A percentile compares a stretch with the other conserved stretches of the same genome.
These are phyloP conservation scores for Pinus taeda DNA, from an alignment of 75 land plant genomes.

Conservation along the genomic window DNA sequence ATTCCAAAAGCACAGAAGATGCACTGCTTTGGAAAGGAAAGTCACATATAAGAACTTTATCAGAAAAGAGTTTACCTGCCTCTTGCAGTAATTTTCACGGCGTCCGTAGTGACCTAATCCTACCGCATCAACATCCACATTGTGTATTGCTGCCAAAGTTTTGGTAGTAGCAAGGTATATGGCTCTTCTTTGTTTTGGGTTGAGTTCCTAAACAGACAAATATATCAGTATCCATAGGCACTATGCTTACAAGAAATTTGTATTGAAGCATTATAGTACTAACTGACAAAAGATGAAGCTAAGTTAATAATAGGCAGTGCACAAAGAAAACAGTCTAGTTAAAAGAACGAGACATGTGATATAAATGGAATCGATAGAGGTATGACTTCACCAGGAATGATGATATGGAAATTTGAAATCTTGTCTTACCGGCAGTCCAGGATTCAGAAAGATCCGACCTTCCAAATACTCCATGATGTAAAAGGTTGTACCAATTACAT, in stretches of 20 bases:
- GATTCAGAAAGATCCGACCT: constrained; percentile 81
- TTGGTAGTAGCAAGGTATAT: constrained; percentile 73
- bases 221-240: background rate
- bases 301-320: background rate
- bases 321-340: background rate
- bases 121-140: constrained; percentile 69
- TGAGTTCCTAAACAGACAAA: constrained; percentile 34
- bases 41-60: background rate
- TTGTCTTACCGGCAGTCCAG: constrained; percentile 56
- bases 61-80: constrained; percentile 56
- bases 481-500: constrained; percentile 91
- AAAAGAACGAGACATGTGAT: background rate
- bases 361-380: background rate
- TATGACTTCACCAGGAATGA: background rate
- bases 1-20: background rate
- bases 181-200: constrained; percentile 59
- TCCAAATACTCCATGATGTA: constrained; percentile 97
- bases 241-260: background rate
- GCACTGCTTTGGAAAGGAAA: background rate
- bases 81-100: constrained; percentile 77
- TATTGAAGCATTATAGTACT: background rate
- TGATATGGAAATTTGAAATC: background rate
- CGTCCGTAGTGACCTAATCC: constrained; percentile 78
- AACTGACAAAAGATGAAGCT: too few species aligned
- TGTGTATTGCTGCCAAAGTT: constrained; percentile 77